These are phyloP conservation scores for Backusella psychrophila DNA, from an alignment of 192 early-diverging fungal species.

Conservation along the genomic window DNA sequence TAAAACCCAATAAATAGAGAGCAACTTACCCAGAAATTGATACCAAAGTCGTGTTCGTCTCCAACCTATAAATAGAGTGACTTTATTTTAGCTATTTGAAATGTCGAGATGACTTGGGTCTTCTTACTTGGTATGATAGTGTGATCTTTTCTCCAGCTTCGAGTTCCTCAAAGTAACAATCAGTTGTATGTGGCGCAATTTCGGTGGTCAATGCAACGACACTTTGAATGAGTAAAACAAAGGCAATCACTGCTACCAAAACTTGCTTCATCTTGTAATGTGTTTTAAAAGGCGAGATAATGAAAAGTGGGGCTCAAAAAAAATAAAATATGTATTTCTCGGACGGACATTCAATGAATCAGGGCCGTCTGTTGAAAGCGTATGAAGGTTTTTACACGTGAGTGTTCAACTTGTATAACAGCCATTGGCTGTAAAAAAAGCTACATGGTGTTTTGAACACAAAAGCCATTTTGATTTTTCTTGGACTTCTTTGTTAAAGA, in stretches of 20 bases:
- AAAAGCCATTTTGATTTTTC: neutral
- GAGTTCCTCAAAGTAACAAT: conserved; percentile 70
- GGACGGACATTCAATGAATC: conserved; percentile 4
- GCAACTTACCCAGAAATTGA: conserved; percentile 64
- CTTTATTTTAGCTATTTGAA: neutral
- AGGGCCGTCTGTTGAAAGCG: neutral
- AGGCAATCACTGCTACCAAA: neutral
- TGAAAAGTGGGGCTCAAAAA: neutral
- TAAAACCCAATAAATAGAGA: neutral
- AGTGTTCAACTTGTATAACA: neutral
- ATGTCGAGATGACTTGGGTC: neutral
- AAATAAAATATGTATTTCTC: neutral
- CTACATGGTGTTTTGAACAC: neutral
- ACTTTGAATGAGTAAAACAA: conserved; percentile 1
- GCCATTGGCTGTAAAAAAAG: neutral
- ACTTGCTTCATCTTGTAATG: neutral
- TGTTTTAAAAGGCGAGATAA: neutral
- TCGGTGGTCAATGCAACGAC: conserved; percentile 14
- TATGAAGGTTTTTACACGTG: neutral
- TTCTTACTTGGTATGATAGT: conserved; percentile 56
- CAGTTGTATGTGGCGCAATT: conserved; percentile 12
- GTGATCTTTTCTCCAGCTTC: conserved; percentile 59
- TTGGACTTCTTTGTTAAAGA: neutral
- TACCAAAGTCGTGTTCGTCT: conserved; percentile 60
- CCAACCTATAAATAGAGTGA: conserved; percentile 39